Conservation (phyloP, 257 asterid genomes). For the Solanum medicagineum region DNA sequence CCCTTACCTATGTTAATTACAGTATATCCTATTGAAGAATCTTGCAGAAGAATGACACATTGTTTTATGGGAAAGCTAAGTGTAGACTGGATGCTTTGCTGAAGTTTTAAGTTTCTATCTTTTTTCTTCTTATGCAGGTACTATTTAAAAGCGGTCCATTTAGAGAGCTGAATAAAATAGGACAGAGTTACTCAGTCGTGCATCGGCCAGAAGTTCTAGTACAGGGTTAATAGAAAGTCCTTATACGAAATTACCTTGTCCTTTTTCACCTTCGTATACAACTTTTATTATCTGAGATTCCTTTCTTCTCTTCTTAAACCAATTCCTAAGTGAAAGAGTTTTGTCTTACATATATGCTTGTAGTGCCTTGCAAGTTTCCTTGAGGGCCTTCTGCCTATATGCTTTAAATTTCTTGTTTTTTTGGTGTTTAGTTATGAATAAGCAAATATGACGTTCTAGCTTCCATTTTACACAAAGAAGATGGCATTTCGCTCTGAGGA, state of each 20-base stretch:
- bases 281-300: not conserved
- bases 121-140: constrained; percentile 34
- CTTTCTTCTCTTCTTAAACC: not conserved
- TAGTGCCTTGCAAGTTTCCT: constrained; percentile 29
- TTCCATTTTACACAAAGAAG: constrained; percentile 9
- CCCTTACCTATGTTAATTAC: not conserved
- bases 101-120: constrained; percentile 12
- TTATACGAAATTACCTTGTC: not conserved
- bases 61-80: not conserved
- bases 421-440: not conserved
- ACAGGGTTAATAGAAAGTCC: not conserved
- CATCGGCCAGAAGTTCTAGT: not conserved
- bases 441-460: constrained; percentile 24
- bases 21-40: not conserved
- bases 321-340: constrained; percentile 10
- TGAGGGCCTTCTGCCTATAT: not conserved
- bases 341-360: constrained; percentile 9
- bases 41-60: not conserved
- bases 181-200: not conserved
- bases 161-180: constrained; percentile 1
- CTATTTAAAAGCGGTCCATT: not conserved
- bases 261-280: not conserved
- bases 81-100: not conserved
- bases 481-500: constrained; percentile 34
- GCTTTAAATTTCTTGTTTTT: not conserved